Conservation (phyloP, 2,329 filamentous ascomycete species). For the Hypoxylon sp. region DNA sequence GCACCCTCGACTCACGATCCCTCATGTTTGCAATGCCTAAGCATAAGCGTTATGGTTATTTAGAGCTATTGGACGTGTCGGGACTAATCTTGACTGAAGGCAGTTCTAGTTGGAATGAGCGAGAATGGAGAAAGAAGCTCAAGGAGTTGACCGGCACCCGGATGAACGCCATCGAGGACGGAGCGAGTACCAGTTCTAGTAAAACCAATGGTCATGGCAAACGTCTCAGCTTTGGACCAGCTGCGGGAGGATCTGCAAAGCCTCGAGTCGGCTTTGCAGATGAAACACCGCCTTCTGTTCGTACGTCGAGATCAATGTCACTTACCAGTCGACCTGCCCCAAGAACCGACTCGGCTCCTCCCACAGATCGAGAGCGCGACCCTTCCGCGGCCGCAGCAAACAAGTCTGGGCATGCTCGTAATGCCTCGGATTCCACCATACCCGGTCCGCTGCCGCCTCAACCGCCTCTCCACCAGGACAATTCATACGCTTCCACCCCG, state of each 20-base stretch:
- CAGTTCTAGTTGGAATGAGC: conserved; percentile 82
- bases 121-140: conserved; percentile 88
- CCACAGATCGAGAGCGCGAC: conserved; percentile 56
- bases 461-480: conserved; percentile 46
- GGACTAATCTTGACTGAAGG: conserved; percentile 82
- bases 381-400: conserved; percentile 54
- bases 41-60: conserved; percentile 86
- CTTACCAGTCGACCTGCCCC: conserved; percentile 56
- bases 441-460: conserved; percentile 44
- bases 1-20: conserved; percentile 86
- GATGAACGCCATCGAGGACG: conserved; percentile 73
- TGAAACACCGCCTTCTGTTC: conserved; percentile 61
- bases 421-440: conserved; percentile 62
- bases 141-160: conserved; percentile 88
- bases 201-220: conserved; percentile 71
- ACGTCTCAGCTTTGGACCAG: conserved; percentile 66
- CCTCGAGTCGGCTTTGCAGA: conserved; percentile 71
- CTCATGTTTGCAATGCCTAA: conserved; percentile 99
- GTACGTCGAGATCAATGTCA: conserved; percentile 67
- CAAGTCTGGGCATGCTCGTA: conserved; percentile 58
- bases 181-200: conserved; percentile 58
- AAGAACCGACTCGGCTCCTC: conserved; percentile 66
- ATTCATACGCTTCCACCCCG: conserved; percentile 50
- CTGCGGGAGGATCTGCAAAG: conserved; percentile 52
- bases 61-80: conserved; percentile 89